These are phyloP conservation scores for Schwanniomyces vanrijiae DNA, from an alignment of 805 yeast genomes.

Conservation along the genomic window DNA sequence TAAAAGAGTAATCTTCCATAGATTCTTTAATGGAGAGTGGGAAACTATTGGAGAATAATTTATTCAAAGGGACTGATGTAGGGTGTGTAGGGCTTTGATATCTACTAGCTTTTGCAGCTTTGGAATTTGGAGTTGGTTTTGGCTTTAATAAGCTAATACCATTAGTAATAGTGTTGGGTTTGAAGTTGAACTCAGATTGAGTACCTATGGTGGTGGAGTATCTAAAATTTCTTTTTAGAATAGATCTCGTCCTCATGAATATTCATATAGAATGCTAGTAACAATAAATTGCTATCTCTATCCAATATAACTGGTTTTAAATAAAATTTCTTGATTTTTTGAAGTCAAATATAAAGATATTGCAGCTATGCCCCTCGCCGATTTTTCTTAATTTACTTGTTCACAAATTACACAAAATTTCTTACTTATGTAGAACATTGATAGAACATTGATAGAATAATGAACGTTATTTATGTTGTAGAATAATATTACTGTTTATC, in stretches of 20 bases:
- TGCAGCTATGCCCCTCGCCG: too few relatives aligned
- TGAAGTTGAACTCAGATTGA: neutral
- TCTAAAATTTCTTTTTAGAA: neutral
- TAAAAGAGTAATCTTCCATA: constrained; percentile 46
- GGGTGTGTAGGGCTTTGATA: constrained; percentile 64
- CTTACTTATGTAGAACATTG: too few relatives aligned
- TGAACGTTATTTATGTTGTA: too few relatives aligned
- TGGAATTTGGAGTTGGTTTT: neutral
- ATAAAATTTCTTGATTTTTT: too few relatives aligned
- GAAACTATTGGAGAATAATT: constrained; percentile 53
- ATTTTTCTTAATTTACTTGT: too few relatives aligned
- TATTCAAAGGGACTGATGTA: constrained; percentile 60
- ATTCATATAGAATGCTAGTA: too few relatives aligned
- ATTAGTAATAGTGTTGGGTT: neutral
- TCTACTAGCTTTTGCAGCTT: neutral
- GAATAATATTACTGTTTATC: too few relatives aligned
- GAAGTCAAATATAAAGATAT: too few relatives aligned
- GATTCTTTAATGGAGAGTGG: constrained; percentile 58
- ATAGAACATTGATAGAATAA: too few relatives aligned
- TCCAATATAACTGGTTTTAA: too few relatives aligned
- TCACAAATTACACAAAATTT: too few relatives aligned
- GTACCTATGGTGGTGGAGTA: neutral
- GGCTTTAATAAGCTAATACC: neutral
- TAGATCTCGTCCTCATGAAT: neutral
- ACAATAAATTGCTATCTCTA: too few relatives aligned